Evolutionary conservation across 768 basidiomycete genomes (phyloP), one percentile per base, ranked within the genome.

Genomic region (Psilocybe sp.): DNA sequence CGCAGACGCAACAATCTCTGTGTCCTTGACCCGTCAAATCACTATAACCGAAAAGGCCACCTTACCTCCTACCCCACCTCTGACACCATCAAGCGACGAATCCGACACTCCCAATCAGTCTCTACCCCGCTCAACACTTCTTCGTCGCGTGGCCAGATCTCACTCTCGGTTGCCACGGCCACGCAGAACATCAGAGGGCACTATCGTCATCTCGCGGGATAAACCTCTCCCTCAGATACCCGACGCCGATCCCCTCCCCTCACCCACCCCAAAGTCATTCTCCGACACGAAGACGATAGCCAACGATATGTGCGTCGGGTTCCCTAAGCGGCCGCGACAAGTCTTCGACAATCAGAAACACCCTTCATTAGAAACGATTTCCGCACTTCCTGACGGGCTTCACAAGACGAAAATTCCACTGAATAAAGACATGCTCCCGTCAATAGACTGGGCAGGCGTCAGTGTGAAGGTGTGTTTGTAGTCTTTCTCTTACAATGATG

Each of bases 1-100:
- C 7, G 60, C 83, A 4, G 86, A 88, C 60, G 83, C 87, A 5
- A 85, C 84, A 11, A 80, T 87, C 31, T 78, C 78, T n/a, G 78
- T 87, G 10, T 81, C 81, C 0, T 72, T 89, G 19, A 62, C 82
- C 53, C 83, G 84, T 33, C 78, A 83, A 60, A 72, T 87, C 15
- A 75, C 71, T 20, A 69, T 85, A 53, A 76, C 74, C 8, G 75
- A 79, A 45, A 67, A 69, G 14, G 55, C 68, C 1, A 53, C 60
- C 2, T 63, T 70, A 23, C 70, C 77, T 4, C 75, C 77, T 0
- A 72, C 75, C 10, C 80, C 76, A 3, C 79, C 80, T 5, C 66
- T 72, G 31, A 79, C 77, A 1, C 78, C 81, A 1, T 67, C 73
- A 9, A 77, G 75, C 55, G 81, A 84, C 9, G 74, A 77, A n/a